Evolutionary conservation across 345 rosid species (phyloP).

Genomic region (Euphorbia tirucalli): DNA sequence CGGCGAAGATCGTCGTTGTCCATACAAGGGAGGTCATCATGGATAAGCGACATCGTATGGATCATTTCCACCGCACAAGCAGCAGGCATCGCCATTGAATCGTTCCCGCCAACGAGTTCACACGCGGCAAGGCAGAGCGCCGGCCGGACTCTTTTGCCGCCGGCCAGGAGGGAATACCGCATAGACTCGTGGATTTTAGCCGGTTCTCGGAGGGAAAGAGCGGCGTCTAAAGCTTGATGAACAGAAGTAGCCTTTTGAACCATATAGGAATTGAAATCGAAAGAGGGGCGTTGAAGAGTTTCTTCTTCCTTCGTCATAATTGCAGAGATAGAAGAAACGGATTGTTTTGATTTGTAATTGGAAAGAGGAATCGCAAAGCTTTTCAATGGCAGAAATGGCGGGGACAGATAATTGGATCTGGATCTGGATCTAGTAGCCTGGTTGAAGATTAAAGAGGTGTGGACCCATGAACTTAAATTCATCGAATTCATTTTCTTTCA

Average conservation of each 20-base stretch:
- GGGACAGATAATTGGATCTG: constrained; percentile 31
- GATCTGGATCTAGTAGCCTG: constrained; percentile 38
- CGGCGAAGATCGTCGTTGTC: constrained; percentile 96
- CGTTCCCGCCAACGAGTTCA: constrained; percentile 75
- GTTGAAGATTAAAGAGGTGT: constrained; percentile 24
- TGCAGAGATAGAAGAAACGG: constrained; percentile 39
- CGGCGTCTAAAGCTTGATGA: constrained; percentile 63
- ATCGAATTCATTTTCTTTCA: constrained; percentile 46
- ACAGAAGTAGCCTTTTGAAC: constrained; percentile 51
- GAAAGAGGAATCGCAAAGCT: constrained; percentile 6
- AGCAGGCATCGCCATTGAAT: constrained; percentile 67
- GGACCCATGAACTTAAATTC: constrained; percentile 46
- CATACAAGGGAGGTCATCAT: constrained; percentile 95
- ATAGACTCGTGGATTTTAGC: constrained; percentile 82
- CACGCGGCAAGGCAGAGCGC: constrained; percentile 82
- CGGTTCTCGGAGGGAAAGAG: constrained; percentile 64
- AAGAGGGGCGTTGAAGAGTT: constrained; percentile 40
- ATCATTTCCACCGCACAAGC: constrained; percentile 95
- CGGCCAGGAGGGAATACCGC: constrained; percentile 91
- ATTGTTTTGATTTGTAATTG: constrained; percentile 16
- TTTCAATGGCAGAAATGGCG: constrained; percentile 18
- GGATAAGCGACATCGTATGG: constrained; percentile 93
- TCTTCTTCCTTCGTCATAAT: constrained; percentile 49
- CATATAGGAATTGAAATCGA: constrained; percentile 83
- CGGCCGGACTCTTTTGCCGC: constrained; percentile 85